Conservation (phyloP, 257 asterid species). For the Solanum gracilifrons region DNA sequence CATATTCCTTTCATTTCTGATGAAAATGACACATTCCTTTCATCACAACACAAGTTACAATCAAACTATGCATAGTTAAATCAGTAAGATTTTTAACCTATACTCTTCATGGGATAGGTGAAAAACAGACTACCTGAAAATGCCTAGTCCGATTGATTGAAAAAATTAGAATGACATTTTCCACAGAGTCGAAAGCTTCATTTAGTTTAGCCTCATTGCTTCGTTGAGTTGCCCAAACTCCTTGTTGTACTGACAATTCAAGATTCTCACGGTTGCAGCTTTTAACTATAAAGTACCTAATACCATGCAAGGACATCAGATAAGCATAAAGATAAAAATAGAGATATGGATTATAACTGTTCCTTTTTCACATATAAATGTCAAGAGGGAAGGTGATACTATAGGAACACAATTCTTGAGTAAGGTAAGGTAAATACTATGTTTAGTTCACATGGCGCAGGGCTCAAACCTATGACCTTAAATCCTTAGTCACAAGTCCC, state of each 20-base stretch:
- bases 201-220: conserved; percentile 97
- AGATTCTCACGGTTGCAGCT: conserved; percentile 98
- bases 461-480: background rate
- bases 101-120: background rate
- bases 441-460: background rate
- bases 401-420: background rate
- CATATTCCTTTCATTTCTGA: background rate
- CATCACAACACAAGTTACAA: background rate
- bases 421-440: background rate
- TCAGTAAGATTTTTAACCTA: background rate
- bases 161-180: conserved; percentile 83
- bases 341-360: background rate
- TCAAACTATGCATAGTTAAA: background rate
- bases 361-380: background rate
- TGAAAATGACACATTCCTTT: background rate
- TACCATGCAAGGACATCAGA: conserved; percentile 26
- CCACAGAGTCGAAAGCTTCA: conserved; percentile 95
- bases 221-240: conserved; percentile 98
- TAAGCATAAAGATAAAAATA: conserved; percentile 13
- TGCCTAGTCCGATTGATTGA: conserved; percentile 89
- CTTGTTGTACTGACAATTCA: conserved; percentile 96
- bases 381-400: background rate
- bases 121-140: conserved; percentile 62
- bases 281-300: conserved; percentile 95
- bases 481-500: background rate